phyloP scores from a whole-genome alignment of 1,284 basidiomycete genomes.

The Testicularia cyperi region DNA sequence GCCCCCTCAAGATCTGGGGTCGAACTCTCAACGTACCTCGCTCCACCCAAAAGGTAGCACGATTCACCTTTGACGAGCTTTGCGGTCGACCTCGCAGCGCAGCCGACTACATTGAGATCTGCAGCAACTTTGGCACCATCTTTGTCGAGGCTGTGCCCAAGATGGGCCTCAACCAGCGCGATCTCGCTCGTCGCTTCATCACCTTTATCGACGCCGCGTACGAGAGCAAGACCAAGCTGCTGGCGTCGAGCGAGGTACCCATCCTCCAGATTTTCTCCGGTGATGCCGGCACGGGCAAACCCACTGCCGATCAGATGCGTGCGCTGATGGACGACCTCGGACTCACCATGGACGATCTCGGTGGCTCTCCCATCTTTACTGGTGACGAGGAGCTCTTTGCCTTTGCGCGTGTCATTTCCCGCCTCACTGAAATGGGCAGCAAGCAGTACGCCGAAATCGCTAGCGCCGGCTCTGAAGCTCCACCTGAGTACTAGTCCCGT shows the following conservation, averaged over 20 bases:
- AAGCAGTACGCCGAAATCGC: slow-evolving; percentile 42
- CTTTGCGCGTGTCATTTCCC: slow-evolving; percentile 56
- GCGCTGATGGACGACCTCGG: slow-evolving; percentile 57
- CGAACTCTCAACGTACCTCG: slow-evolving; percentile 73
- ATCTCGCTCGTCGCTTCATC: slow-evolving; percentile 86
- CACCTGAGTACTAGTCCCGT: slow-evolving; percentile 15
- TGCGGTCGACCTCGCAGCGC: slow-evolving; percentile 88
- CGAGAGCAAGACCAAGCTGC: slow-evolving; percentile 56
- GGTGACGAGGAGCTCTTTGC: slow-evolving; percentile 59
- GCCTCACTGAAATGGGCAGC: slow-evolving; percentile 56
- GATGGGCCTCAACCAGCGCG: slow-evolving; percentile 84
- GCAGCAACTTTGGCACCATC: slow-evolving; percentile 79
- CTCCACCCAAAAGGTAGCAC: slow-evolving; percentile 69
- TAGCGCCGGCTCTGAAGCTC: slow-evolving; percentile 8
- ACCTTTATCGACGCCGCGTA: slow-evolving; percentile 88
- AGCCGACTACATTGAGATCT: slow-evolving; percentile 93
- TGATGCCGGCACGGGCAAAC: slow-evolving; percentile 27
- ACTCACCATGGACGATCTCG: slow-evolving; percentile 54
- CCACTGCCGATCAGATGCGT: slow-evolving; percentile 52
- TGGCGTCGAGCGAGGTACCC: slow-evolving; percentile 50
- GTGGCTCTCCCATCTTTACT: slow-evolving; percentile 55
- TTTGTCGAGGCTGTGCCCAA: slow-evolving; percentile 83
- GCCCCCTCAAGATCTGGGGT: slow-evolving; percentile 83
- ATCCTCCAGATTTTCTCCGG: slow-evolving; percentile 54
- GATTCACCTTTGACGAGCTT: slow-evolving; percentile 82